Conservation (phyloP, 177 flowering plant genomes). For the Telopea speciosissima region DNA sequence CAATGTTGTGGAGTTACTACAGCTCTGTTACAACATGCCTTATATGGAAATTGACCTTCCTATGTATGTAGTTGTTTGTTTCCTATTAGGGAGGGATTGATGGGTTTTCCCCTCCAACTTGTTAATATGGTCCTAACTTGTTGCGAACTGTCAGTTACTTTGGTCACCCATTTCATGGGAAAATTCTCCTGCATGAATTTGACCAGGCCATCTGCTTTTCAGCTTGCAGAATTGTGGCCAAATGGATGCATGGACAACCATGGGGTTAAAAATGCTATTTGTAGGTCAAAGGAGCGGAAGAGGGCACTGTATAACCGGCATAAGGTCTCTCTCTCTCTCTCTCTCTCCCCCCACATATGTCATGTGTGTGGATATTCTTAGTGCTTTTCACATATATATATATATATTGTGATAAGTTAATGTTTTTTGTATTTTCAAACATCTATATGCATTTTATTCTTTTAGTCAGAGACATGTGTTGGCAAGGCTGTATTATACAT, state of each 20-base stretch:
- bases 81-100: background rate
- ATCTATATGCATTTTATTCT: too few species aligned
- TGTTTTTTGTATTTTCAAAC: too few species aligned
- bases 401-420: too few species aligned
- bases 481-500: too few species aligned
- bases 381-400: background rate
- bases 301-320: slow-evolving; percentile 24
- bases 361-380: background rate
- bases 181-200: background rate
- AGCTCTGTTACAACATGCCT: background rate
- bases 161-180: background rate
- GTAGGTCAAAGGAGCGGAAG: slow-evolving; percentile 64
- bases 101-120: too few species aligned
- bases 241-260: slow-evolving; percentile 70
- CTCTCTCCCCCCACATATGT: background rate
- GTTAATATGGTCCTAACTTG: background rate
- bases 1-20: background rate
- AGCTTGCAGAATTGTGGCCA: slow-evolving; percentile 92
- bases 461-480: too few species aligned
- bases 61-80: background rate
- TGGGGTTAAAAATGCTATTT: slow-evolving; percentile 72
- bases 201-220: slow-evolving; percentile 15
- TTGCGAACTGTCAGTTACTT: background rate
- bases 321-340: background rate
- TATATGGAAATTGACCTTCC: background rate